These are phyloP conservation scores for Cryphonectria naterciae DNA, from an alignment of 2,329 filamentous ascomycete species.

Conservation along the genomic window DNA sequence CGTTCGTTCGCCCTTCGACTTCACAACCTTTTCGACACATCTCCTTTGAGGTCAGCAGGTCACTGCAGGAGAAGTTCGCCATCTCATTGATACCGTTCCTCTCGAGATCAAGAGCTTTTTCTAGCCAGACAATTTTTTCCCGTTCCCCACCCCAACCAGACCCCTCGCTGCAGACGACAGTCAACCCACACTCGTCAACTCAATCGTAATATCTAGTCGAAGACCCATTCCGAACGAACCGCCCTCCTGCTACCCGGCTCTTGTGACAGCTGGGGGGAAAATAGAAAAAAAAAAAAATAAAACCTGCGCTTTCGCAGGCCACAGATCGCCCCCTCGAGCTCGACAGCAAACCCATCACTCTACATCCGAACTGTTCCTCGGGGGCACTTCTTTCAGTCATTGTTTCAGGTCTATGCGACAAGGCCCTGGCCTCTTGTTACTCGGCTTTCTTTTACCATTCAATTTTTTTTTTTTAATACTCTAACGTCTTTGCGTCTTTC, in stretches of 20 bases:
- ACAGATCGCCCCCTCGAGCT: slow-evolving; percentile 37
- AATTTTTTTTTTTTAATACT: slow-evolving; percentile 27
- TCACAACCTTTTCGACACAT: slow-evolving; percentile 38
- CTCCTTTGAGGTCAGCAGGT: slow-evolving; percentile 83
- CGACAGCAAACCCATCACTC: slow-evolving; percentile 31
- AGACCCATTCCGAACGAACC: slow-evolving; percentile 26
- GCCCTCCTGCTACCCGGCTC: slow-evolving; percentile 10
- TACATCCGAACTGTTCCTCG: slow-evolving; percentile 33
- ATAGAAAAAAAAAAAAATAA: slow-evolving; percentile 14
- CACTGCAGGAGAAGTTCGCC: slow-evolving; percentile 69
- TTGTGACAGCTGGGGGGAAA: slow-evolving; percentile 8
- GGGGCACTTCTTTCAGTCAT: slow-evolving; percentile 37
- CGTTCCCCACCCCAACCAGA: slow-evolving; percentile 13
- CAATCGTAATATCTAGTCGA: slow-evolving; percentile 30
- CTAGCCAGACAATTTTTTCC: slow-evolving; percentile 41
- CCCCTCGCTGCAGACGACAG: slow-evolving; percentile 28
- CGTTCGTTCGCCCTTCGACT: slow-evolving; percentile 23
- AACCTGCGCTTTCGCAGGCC: slow-evolving; percentile 40
- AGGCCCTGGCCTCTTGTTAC: slow-evolving; percentile 30
- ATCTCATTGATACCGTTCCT: slow-evolving; percentile 25
- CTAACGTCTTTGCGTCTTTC: slow-evolving; percentile 30
- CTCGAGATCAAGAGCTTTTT: slow-evolving; percentile 35
- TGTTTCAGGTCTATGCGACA: slow-evolving; percentile 43
- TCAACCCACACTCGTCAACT: slow-evolving; percentile 17
- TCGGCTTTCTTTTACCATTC: slow-evolving; percentile 28